phyloP scores from a whole-genome alignment of 176 grass and related monocot species.

The Thalia dealbata region DNA sequence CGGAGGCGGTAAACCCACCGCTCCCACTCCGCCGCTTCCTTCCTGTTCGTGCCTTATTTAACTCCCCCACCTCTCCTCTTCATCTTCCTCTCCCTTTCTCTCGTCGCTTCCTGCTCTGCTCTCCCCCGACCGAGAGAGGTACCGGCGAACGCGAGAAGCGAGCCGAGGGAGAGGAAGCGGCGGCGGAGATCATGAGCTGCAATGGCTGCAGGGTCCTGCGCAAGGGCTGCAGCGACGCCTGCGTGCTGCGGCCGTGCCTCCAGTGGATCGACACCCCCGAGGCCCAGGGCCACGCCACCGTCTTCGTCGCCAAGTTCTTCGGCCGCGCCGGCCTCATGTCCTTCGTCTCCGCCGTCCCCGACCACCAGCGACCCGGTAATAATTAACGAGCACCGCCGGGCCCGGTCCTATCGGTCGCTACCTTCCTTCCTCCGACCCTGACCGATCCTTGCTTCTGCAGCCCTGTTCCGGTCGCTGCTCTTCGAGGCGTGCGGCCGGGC shows the following conservation, averaged over 20 bases:
- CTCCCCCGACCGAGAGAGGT: neutral
- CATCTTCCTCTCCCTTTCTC: neutral
- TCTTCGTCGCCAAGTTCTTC: conserved; percentile 20
- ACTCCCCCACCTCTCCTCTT: neutral
- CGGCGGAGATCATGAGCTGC: conserved; percentile 10
- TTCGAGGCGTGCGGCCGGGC: conserved; percentile 7
- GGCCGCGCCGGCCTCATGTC: conserved; percentile 12
- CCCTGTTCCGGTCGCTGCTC: conserved; percentile 5
- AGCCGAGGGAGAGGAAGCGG: neutral
- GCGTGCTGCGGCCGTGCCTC: conserved; percentile 8
- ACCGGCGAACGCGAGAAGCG: neutral
- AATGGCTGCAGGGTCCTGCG: conserved; percentile 4
- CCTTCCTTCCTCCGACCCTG: neutral
- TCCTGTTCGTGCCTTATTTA: neutral
- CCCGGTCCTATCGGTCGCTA: too few species aligned
- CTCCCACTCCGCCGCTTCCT: neutral
- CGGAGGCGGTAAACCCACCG: neutral
- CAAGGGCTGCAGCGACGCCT: conserved; percentile 2
- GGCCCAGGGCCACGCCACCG: conserved; percentile 1
- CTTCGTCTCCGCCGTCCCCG: conserved; percentile 8
- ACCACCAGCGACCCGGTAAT: neutral
- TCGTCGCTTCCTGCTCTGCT: neutral
- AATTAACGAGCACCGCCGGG: too few species aligned
- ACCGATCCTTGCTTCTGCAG: neutral
- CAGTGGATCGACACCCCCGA: conserved; percentile 12